These are phyloP conservation scores for Mucor irregularis DNA, from an alignment of 371 early-diverging fungal species.

Conservation along the genomic window DNA sequence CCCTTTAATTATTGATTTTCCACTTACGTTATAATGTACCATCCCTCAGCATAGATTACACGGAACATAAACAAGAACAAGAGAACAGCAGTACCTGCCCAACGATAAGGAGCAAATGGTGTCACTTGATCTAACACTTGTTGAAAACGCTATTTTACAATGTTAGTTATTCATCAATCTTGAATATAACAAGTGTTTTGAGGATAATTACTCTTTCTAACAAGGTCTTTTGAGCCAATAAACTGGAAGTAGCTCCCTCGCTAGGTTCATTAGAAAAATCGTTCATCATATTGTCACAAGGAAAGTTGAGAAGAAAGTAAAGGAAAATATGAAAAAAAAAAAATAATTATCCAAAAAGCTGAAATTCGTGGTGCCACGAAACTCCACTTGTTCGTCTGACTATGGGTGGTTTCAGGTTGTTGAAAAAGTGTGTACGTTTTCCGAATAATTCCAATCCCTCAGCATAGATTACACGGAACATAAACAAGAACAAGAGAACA, in stretches of 20 bases:
- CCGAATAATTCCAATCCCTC: no score
- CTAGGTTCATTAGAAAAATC: constrained; percentile 25
- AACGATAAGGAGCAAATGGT: constrained; percentile 74
- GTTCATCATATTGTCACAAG: constrained; percentile 26
- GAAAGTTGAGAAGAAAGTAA: background rate
- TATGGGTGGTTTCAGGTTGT: no score
- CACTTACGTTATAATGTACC: constrained; percentile 89
- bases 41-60: constrained; percentile 84
- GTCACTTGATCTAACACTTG: constrained; percentile 65
- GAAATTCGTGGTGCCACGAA: no score
- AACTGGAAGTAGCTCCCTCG: constrained; percentile 29
- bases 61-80: constrained; percentile 78
- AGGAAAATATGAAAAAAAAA: constrained; percentile 1
- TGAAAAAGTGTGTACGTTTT: no score
- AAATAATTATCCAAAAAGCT: no score
- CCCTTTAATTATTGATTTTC: background rate
- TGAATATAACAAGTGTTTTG: background rate
- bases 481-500: constrained; percentile 67
- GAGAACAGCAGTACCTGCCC: constrained; percentile 68
- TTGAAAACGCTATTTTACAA: constrained; percentile 17
- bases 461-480: constrained; percentile 76
- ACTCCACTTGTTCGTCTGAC: no score
- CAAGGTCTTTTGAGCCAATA: constrained; percentile 43
- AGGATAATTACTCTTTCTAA: constrained; percentile 38
- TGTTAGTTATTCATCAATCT: background rate